These are phyloP conservation scores for Fagopyrum homotropicum DNA, from an alignment of 148 eudicot genomes.

Conservation along the genomic window DNA sequence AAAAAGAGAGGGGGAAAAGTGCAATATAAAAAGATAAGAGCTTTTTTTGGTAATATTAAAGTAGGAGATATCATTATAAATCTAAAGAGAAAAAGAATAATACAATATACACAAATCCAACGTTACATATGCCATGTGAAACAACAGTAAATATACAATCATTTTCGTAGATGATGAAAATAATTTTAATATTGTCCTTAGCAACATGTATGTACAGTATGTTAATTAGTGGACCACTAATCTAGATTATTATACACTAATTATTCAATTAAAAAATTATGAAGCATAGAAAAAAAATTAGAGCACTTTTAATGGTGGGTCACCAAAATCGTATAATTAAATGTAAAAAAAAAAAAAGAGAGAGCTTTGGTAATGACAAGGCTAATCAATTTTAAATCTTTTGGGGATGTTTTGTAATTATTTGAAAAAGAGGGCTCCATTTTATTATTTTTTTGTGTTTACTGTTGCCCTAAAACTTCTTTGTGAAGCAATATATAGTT, in stretches of 20 bases:
- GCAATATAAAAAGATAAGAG: not conserved
- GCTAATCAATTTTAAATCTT: slow-evolving; percentile 8
- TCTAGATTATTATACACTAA: not conserved
- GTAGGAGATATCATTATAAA: not conserved
- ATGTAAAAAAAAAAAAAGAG: not conserved
- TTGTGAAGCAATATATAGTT: slow-evolving; percentile 8
- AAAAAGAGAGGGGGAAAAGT: not conserved
- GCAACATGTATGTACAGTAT: slow-evolving; percentile 6
- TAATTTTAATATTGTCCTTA: slow-evolving; percentile 6
- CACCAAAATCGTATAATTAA: not conserved
- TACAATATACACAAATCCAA: slow-evolving; percentile 9
- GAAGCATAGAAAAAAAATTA: not conserved
- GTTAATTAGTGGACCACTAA: slow-evolving; percentile 7
- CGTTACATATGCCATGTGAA: not conserved
- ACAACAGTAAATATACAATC: slow-evolving; percentile 5
- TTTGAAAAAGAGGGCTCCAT: not conserved
- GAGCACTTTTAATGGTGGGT: slow-evolving; percentile 8
- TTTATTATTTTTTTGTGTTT: not conserved
- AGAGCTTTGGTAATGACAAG: slow-evolving; percentile 12
- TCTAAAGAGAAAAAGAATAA: not conserved
- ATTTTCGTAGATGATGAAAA: not conserved
- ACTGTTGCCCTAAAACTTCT: slow-evolving; percentile 9
- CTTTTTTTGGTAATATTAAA: not conserved
- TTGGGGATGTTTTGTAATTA: not conserved
- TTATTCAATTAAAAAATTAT: not conserved